Conservation (phyloP, 768 basidiomycete genomes). For the Basidioascus undulatus region DNA sequence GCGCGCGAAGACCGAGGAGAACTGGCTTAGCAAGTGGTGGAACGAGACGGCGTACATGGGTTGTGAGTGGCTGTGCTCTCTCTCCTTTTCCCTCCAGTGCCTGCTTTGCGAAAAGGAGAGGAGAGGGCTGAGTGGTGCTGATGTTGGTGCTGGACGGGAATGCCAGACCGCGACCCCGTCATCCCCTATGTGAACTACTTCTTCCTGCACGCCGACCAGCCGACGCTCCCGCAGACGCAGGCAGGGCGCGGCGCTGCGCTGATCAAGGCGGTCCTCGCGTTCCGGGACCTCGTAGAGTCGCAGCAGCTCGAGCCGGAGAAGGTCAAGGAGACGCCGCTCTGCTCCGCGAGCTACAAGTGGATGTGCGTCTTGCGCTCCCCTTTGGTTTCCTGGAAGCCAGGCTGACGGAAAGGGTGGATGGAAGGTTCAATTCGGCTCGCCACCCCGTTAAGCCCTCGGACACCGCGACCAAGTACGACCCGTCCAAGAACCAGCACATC, state of each 20-base stretch:
- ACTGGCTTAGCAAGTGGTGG: slow-evolving; percentile 98
- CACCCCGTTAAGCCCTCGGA: slow-evolving; percentile 66
- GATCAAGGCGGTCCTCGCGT: slow-evolving; percentile 62
- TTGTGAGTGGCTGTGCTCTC: slow-evolving; percentile 13
- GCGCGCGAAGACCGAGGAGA: slow-evolving; percentile 31
- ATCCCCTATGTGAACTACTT: slow-evolving; percentile 87
- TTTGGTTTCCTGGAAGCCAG: too few relatives aligned
- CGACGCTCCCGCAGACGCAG: slow-evolving; percentile 16
- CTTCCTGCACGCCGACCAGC: slow-evolving; percentile 37
- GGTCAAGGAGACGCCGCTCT: slow-evolving; percentile 42
- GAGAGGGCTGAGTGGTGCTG: too few relatives aligned
- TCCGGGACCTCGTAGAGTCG: slow-evolving; percentile 30
- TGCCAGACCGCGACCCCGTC: slow-evolving; percentile 70
- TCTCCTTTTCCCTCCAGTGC: slow-evolving; percentile 2
- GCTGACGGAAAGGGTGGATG: too few relatives aligned
- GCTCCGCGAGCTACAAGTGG: slow-evolving; percentile 90
- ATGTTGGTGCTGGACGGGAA: slow-evolving; percentile 22
- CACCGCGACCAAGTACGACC: slow-evolving; percentile 56
- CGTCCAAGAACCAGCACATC: slow-evolving; percentile 54
- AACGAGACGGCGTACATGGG: slow-evolving; percentile 52
- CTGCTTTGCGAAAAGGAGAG: too few relatives aligned
- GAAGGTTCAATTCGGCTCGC: slow-evolving; percentile 73
- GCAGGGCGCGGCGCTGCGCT: slow-evolving; percentile 56
- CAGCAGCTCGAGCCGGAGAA: slow-evolving; percentile 70
- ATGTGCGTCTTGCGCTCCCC: slow-evolving; percentile 27